A percentile compares a stretch with the other conserved stretches of the same genome.
Evolutionary conservation across 1,284 basidiomycete genomes (phyloP).

Genomic region (Thecaphora thlaspeos): DNA sequence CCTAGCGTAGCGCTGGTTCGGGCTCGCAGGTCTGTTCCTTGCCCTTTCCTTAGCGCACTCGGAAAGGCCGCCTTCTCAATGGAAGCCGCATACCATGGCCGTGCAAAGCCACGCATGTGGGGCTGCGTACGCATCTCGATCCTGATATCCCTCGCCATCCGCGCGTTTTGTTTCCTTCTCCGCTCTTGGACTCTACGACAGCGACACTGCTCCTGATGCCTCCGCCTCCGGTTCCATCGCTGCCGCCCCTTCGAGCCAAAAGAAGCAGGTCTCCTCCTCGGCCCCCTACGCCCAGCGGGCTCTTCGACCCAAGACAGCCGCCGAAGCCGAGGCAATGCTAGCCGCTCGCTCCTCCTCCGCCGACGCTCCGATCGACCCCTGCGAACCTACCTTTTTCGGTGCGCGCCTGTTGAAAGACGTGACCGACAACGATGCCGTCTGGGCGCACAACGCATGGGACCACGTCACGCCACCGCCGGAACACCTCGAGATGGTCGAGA

Average conservation of each 20-base stretch:
- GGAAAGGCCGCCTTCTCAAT: too few species aligned
- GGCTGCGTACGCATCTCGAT: too few species aligned
- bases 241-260: neutral
- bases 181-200: too few species aligned
- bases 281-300: constrained; percentile 8
- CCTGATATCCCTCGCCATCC: too few species aligned
- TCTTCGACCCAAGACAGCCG: constrained; percentile 27
- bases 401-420: constrained; percentile 33
- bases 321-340: constrained; percentile 32
- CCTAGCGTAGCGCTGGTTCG: too few species aligned
- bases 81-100: too few species aligned
- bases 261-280: constrained; percentile 22
- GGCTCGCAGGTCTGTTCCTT: too few species aligned
- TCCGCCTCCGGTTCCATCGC: neutral
- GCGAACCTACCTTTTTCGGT: constrained; percentile 20
- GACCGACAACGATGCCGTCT: constrained; percentile 25
- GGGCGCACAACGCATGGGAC: constrained; percentile 54
- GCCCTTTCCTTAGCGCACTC: too few species aligned
- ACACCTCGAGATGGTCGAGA: constrained; percentile 31
- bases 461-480: constrained; percentile 47
- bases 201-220: too few species aligned
- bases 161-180: too few species aligned
- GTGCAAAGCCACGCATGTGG: too few species aligned
- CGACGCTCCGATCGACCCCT: constrained; percentile 1
- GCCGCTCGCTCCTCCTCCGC: constrained; percentile 6